Conservation (phyloP, 352 stramenopile genomes). For the Hyaloperonospora brassicae region DNA sequence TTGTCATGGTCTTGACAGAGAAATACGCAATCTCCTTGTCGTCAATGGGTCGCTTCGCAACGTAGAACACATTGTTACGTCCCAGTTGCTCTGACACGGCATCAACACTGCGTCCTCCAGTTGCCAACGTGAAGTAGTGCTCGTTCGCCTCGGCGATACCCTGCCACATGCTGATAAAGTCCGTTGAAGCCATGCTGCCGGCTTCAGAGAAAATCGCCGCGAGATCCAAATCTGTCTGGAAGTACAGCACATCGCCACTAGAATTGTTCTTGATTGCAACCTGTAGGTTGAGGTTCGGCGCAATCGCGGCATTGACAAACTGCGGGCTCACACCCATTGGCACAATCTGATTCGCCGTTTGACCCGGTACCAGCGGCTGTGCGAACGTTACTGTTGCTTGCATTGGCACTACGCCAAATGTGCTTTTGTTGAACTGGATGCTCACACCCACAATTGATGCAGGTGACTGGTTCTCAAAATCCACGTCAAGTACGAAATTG, state of each 20-base stretch:
- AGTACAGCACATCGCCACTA: conserved; percentile 92
- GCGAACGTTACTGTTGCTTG: conserved; percentile 86
- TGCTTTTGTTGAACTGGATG: conserved; percentile 98
- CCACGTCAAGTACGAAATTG: conserved; percentile 66
- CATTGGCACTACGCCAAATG: conserved; percentile 91
- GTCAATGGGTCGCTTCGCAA: conserved; percentile 89
- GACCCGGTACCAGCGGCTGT: conserved; percentile 53
- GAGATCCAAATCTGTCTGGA: conserved; percentile 89
- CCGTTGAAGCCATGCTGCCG: conserved; percentile 84
- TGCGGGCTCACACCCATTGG: conserved; percentile 73
- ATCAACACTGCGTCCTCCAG: conserved; percentile 61
- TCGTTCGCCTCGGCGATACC: conserved; percentile 93
- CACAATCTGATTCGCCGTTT: conserved; percentile 65
- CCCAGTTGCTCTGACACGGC: conserved; percentile 84
- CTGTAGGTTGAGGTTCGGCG: conserved; percentile 84
- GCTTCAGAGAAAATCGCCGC: conserved; percentile 83
- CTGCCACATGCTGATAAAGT: conserved; percentile 95
- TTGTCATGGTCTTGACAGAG: conserved; percentile 90
- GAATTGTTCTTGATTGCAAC: conserved; percentile 97
- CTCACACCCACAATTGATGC: conserved; percentile 86
- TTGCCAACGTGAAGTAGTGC: conserved; percentile 86
- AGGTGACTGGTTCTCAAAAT: conserved; percentile 85
- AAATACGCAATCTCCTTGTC: conserved; percentile 95
- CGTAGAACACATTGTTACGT: conserved; percentile 90
- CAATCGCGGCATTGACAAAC: conserved; percentile 66